Evolutionary conservation across 306 rosid species (phyloP).

Genomic region (Trifolium fragiferum): DNA sequence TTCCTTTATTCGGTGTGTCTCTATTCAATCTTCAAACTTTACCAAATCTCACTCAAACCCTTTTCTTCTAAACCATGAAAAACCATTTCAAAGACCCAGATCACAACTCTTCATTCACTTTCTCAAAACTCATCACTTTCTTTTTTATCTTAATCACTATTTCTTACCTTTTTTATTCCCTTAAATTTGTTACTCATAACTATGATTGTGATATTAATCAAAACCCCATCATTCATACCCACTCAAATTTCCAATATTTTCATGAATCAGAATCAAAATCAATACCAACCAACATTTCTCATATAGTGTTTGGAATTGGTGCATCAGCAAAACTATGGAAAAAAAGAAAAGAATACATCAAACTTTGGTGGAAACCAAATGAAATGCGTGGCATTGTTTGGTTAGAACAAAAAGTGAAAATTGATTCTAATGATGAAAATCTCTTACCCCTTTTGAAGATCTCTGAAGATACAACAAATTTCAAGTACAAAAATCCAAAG

Average conservation of each 20-base stretch:
- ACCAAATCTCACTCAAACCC: background rate
- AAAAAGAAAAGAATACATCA: conserved; percentile 69
- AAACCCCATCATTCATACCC: conserved; percentile 8
- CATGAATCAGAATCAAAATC: conserved; percentile 31
- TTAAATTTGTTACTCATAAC: conserved; percentile 44
- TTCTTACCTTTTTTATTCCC: conserved; percentile 53
- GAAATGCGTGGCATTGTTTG: conserved; percentile 72
- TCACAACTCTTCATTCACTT: conserved; percentile 38
- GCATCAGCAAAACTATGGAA: conserved; percentile 76
- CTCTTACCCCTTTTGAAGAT: conserved; percentile 55
- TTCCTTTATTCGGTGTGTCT: background rate
- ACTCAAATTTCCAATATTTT: background rate
- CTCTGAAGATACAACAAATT: conserved; percentile 56
- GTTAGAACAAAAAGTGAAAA: conserved; percentile 56
- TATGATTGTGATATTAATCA: conserved; percentile 22
- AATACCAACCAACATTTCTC: conserved; percentile 56
- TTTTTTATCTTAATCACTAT: conserved; percentile 50
- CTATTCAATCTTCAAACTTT: background rate
- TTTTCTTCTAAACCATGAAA: conserved; percentile 45
- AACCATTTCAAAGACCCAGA: conserved; percentile 56
- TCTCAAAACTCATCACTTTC: conserved; percentile 51
- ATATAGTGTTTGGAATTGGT: conserved; percentile 75
- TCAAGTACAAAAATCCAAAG: conserved; percentile 55
- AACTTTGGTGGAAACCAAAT: conserved; percentile 69
- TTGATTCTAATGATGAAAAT: conserved; percentile 18